phyloP scores from a whole-genome alignment of 2,329 filamentous ascomycete genomes.

The Claviceps purpurea region DNA sequence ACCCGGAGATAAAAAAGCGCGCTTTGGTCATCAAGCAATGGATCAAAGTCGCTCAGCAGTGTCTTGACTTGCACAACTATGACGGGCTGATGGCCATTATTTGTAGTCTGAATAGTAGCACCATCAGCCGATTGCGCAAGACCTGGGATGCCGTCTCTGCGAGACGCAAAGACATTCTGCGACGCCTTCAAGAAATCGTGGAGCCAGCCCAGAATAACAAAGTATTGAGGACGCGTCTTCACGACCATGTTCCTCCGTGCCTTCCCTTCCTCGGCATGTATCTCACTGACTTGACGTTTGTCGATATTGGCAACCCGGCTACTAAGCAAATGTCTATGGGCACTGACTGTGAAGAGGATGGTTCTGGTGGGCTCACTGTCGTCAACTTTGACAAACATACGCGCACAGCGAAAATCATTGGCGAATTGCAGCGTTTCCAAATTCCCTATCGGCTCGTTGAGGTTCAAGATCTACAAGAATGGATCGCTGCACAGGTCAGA shows the following conservation, averaged over 20 bases:
- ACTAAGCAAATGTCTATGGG: slow-evolving; percentile 55
- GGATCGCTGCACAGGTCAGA: slow-evolving; percentile 72
- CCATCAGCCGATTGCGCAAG: slow-evolving; percentile 72
- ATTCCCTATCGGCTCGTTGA: slow-evolving; percentile 77
- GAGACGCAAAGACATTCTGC: slow-evolving; percentile 70
- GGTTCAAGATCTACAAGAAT: slow-evolving; percentile 80
- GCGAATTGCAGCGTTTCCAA: slow-evolving; percentile 90
- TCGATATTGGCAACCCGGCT: slow-evolving; percentile 84
- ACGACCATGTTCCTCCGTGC: slow-evolving; percentile 80
- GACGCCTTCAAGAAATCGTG: slow-evolving; percentile 68
- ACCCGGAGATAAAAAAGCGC: slow-evolving; percentile 85
- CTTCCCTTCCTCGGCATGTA: slow-evolving; percentile 94
- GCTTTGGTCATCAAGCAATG: slow-evolving; percentile 90
- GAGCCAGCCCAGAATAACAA: slow-evolving; percentile 88
- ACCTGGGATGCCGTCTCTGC: slow-evolving; percentile 84
- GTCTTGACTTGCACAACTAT: slow-evolving; percentile 85
- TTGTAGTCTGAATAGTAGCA: slow-evolving; percentile 83
- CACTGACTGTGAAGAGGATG: slow-evolving; percentile 41
- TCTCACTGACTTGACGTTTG: slow-evolving; percentile 88
- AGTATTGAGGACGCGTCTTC: slow-evolving; percentile 66
- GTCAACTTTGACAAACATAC: slow-evolving; percentile 98
- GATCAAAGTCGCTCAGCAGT: slow-evolving; percentile 87
- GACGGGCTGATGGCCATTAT: slow-evolving; percentile 95
- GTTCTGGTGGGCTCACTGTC: slow-evolving; percentile 56
- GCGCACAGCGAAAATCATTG: slow-evolving; percentile 88